A percentile compares a stretch with the other conserved stretches of the same genome.
phyloP scores from a whole-genome alignment of 305 asterid species.

The Fraxinus velutina region DNA sequence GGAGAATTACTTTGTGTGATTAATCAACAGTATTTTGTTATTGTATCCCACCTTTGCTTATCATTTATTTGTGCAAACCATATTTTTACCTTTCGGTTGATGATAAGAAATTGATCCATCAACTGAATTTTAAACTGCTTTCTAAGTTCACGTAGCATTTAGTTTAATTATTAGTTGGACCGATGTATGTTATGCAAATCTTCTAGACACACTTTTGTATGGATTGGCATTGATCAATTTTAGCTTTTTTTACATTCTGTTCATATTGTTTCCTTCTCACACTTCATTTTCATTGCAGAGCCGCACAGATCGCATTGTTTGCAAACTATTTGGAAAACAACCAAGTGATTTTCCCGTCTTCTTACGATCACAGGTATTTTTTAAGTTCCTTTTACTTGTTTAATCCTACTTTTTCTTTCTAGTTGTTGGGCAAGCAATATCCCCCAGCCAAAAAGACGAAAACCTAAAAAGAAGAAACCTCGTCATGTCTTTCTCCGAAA shows the following conservation, averaged over 20 bases:
- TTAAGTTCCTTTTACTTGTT: background rate
- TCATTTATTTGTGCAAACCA: background rate
- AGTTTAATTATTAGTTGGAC: background rate
- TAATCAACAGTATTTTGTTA: background rate
- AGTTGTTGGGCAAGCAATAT: background rate
- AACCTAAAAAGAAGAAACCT: background rate
- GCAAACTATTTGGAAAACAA: conserved; percentile 78
- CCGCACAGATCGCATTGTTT: conserved; percentile 80
- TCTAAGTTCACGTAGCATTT: background rate
- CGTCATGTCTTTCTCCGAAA: conserved; percentile 16
- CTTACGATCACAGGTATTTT: conserved; percentile 66
- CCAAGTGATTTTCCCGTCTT: conserved; percentile 71
- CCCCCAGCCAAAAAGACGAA: background rate
- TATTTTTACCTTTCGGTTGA: background rate
- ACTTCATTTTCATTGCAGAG: conserved; percentile 38
- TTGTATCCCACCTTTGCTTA: background rate
- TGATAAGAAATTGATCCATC: background rate
- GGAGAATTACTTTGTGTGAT: background rate
- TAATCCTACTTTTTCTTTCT: background rate
- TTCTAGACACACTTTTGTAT: background rate
- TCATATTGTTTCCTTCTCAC: background rate
- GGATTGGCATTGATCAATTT: background rate
- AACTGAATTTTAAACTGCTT: background rate
- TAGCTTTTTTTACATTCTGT: background rate
- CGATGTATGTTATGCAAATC: background rate